Conservation (phyloP, 23 red algal species). For the Gracilaria caudata region DNA sequence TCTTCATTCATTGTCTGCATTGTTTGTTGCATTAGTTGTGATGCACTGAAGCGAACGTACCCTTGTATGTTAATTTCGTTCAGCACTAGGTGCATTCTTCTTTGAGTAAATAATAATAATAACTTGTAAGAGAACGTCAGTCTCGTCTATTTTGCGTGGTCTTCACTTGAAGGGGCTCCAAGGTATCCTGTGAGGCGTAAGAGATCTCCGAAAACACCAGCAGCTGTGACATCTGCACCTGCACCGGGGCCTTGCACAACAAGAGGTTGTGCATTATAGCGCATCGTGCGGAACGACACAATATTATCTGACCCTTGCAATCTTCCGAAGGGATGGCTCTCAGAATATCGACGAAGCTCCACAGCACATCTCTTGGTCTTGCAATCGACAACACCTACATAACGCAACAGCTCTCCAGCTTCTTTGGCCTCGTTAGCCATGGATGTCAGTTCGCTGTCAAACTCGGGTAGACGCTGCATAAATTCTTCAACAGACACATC, state of each 20-base stretch:
- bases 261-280: slow-evolving; percentile 96
- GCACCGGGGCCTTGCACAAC: slow-evolving; percentile 95
- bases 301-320: slow-evolving; percentile 97
- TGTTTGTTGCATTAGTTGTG: too few species aligned
- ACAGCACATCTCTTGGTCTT: slow-evolving; percentile 69
- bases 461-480: slow-evolving; percentile 83
- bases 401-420: slow-evolving; percentile 80
- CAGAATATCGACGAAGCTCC: slow-evolving; percentile 79
- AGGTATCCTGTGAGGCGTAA: slow-evolving; percentile 87
- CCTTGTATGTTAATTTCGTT: too few species aligned
- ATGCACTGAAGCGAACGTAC: too few species aligned
- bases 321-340: slow-evolving; percentile 90
- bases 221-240: slow-evolving; percentile 93
- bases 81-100: too few species aligned
- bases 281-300: slow-evolving; percentile 87
- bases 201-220: slow-evolving; percentile 95
- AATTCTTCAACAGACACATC: slow-evolving; percentile 84
- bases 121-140: background rate
- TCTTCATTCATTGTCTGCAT: too few species aligned
- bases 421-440: slow-evolving; percentile 81
- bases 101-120: too few species aligned
- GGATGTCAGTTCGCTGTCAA: slow-evolving; percentile 68
- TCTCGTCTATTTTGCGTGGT: background rate
- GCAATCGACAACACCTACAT: slow-evolving; percentile 91
- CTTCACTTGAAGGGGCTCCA: slow-evolving; percentile 79